These are phyloP conservation scores for Penicillium expansum DNA, from an alignment of 2,329 filamentous ascomycete genomes.

Conservation along the genomic window DNA sequence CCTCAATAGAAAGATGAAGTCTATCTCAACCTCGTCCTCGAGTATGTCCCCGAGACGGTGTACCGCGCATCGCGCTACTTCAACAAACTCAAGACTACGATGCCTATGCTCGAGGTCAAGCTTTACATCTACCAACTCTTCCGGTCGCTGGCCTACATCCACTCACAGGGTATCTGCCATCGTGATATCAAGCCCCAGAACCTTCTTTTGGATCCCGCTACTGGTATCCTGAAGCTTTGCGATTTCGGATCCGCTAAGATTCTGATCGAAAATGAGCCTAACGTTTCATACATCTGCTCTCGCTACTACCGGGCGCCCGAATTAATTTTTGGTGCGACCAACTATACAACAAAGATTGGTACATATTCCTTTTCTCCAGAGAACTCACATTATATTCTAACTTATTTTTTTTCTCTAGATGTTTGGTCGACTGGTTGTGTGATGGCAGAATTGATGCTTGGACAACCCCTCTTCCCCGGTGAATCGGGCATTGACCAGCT, in stretches of 20 bases:
- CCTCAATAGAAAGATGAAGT: conserved; percentile 83
- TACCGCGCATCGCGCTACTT: conserved; percentile 98
- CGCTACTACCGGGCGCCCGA: conserved; percentile 98
- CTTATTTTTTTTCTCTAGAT: conserved; percentile 56
- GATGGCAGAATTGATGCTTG: conserved; percentile 99
- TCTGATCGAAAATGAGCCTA: conserved; percentile 95
- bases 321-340: conserved; percentile 96
- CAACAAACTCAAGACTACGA: conserved; percentile 99
- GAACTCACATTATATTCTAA: background rate
- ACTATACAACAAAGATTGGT: conserved; percentile 99
- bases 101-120: conserved; percentile 98
- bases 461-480: conserved; percentile 94
- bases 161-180: conserved; percentile 98
- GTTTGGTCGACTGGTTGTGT: conserved; percentile 99
- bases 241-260: conserved; percentile 99
- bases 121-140: conserved; percentile 99
- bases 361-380: conserved; percentile 40
- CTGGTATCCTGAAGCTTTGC: conserved; percentile 91
- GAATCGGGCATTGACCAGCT: conserved; percentile 98
- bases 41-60: conserved; percentile 97
- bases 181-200: conserved; percentile 99
- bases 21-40: conserved; percentile 95
- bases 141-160: conserved; percentile 95
- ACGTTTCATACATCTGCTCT: conserved; percentile 99
- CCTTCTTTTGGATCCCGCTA: conserved; percentile 84